These are phyloP conservation scores for Skeletonema menzelii DNA, from an alignment of 108 stramenopile species.

Conservation along the genomic window DNA sequence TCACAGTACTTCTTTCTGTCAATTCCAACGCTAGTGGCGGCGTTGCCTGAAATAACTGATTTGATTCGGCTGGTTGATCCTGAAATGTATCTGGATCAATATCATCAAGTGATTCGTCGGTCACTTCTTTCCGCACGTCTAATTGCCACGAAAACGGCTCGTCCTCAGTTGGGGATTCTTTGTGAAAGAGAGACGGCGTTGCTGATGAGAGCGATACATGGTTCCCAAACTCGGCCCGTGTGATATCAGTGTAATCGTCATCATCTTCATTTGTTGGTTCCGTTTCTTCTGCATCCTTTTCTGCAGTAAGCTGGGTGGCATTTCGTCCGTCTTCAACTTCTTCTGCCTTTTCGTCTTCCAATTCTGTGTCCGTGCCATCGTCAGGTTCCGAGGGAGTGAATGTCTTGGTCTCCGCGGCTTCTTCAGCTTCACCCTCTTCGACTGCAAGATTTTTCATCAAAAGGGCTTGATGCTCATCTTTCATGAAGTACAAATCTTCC, in stretches of 20 bases:
- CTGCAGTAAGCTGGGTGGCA: not conserved
- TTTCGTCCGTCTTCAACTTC: not conserved
- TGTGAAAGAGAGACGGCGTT: not conserved
- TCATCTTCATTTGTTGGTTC: not conserved
- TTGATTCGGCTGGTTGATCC: not conserved
- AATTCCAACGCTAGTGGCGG: not conserved
- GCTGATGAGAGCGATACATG: not conserved
- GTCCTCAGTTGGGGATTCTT: not conserved
- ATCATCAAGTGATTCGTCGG: not conserved
- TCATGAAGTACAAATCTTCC: conserved; percentile 25
- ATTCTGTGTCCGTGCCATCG: not conserved
- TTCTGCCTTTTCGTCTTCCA: not conserved
- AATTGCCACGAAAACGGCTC: not conserved
- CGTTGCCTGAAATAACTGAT: not conserved
- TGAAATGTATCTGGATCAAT: not conserved
- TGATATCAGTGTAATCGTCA: not conserved
- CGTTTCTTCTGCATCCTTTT: not conserved
- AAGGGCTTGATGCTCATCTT: conserved; percentile 4
- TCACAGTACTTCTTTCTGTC: not conserved
- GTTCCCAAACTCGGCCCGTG: not conserved
- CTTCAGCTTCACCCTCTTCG: not conserved
- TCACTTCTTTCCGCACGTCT: not conserved
- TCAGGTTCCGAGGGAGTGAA: not conserved
- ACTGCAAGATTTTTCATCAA: conserved; percentile 10
- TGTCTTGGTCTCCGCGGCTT: not conserved